Percentiles rank a stretch among this genome's conserved stretches.
phyloP scores from a whole-genome alignment of 208 protist genomes.

The Endotrypanum monterogeii region DNA sequence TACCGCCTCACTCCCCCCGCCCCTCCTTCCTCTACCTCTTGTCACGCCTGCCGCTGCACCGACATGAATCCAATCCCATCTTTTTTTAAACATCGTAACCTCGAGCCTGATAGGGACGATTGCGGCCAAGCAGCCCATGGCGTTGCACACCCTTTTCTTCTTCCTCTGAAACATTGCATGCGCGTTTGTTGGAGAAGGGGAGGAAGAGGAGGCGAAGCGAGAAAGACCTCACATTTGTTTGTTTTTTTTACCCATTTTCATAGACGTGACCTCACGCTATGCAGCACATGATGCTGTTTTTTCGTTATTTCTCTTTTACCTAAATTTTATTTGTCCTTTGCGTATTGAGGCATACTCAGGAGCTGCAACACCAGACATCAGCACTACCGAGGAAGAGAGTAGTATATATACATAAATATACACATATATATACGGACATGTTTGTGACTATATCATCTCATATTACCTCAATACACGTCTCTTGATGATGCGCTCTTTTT shows the following conservation, averaged over 20 bases:
- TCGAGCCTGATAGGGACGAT: neutral
- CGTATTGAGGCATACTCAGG: no score
- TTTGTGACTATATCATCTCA: neutral
- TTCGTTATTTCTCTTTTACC: neutral
- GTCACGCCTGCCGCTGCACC: neutral
- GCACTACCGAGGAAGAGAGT: no score
- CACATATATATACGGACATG: neutral
- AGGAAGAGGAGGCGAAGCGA: no score
- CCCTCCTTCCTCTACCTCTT: neutral
- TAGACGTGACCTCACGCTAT: no score
- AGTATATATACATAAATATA: no score
- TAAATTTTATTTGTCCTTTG: neutral
- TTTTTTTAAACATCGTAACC: slow-evolving; percentile 3
- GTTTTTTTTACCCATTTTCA: no score
- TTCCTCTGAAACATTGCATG: neutral
- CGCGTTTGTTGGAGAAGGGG: no score
- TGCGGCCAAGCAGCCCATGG: neutral
- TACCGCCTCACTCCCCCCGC: neutral
- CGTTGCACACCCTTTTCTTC: neutral
- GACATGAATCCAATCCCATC: neutral
- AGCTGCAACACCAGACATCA: no score
- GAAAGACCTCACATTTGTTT: no score
- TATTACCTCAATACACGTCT: neutral
- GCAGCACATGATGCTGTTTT: neutral
- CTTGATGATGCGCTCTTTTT: no score